A percentile compares a stretch with the other conserved stretches of the same genome.
These are phyloP conservation scores for Pichia sp. DNA, from an alignment of 1,139 yeast species.

Conservation along the genomic window DNA sequence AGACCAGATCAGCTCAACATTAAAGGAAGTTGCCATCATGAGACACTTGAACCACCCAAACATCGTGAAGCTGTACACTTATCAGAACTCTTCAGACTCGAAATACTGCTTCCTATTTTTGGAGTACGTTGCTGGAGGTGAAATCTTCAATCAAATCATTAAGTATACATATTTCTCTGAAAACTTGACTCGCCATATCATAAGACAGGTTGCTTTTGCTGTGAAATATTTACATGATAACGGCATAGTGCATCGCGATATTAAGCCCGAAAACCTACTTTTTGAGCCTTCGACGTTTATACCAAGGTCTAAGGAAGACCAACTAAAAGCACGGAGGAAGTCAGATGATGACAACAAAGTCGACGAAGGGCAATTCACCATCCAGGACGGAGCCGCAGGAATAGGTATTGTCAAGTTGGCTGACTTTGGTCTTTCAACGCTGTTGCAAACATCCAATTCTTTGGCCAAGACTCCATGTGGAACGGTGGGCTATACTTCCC, in stretches of 20 bases:
- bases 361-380: slow-evolving; percentile 82
- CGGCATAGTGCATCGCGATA: slow-evolving; percentile 91
- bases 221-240: slow-evolving; percentile 76
- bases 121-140: slow-evolving; percentile 53
- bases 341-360: slow-evolving; percentile 72
- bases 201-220: slow-evolving; percentile 78
- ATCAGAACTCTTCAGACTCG: slow-evolving; percentile 44
- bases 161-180: slow-evolving; percentile 88
- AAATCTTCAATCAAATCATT: slow-evolving; percentile 58
- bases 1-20: slow-evolving; percentile 49
- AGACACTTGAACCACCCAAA: slow-evolving; percentile 49
- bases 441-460: slow-evolving; percentile 39
- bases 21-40: slow-evolving; percentile 59
- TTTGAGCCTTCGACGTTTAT: slow-evolving; percentile 68
- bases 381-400: slow-evolving; percentile 84
- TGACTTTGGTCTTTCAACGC: slow-evolving; percentile 59
- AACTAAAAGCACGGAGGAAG: slow-evolving; percentile 46
- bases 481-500: slow-evolving; percentile 61
- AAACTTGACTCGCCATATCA: slow-evolving; percentile 79
- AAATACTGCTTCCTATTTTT: slow-evolving; percentile 47
- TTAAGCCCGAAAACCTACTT: slow-evolving; percentile 88
- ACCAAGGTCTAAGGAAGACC: slow-evolving; percentile 38
- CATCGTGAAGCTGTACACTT: slow-evolving; percentile 45
- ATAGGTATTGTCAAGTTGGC: slow-evolving; percentile 83
- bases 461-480: slow-evolving; percentile 60